Evolutionary conservation across 768 basidiomycete species (phyloP).

Genomic region (Leccinellum albellum): DNA sequence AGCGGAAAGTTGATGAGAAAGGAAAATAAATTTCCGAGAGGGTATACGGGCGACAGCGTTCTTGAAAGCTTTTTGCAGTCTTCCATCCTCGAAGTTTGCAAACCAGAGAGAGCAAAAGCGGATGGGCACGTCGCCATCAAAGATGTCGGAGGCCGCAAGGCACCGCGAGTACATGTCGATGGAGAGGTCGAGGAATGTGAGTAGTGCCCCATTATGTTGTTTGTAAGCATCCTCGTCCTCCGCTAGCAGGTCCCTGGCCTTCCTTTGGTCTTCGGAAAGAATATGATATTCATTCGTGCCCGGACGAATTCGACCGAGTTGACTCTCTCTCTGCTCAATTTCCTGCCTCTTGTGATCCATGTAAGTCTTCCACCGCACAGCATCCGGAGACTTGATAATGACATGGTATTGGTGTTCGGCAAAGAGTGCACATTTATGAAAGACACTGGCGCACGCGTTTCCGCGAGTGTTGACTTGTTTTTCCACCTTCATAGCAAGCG

Average conservation of each 20-base stretch:
- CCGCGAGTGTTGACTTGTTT: conserved; percentile 18
- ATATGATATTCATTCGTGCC: conserved; percentile 19
- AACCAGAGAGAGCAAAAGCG: conserved; percentile 92
- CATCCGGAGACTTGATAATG: conserved; percentile 65
- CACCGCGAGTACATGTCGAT: conserved; percentile 84
- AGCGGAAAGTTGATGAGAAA: conserved; percentile 94
- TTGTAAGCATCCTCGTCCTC: conserved; percentile 49
- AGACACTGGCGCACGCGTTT: conserved; percentile 54
- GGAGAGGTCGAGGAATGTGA: conserved; percentile 67
- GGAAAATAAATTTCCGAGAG: conserved; percentile 84
- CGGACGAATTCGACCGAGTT: conserved; percentile 24
- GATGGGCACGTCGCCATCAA: conserved; percentile 75
- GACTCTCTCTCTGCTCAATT: conserved; percentile 49
- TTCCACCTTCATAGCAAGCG: conserved; percentile 26
- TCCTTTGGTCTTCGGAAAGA: conserved; percentile 36
- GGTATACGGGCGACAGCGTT: conserved; percentile 59
- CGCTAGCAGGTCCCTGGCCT: conserved; percentile 47
- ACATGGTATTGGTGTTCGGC: conserved; percentile 84
- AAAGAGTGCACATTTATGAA: conserved; percentile 81
- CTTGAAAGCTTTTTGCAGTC: conserved; percentile 42
- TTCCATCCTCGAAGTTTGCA: conserved; percentile 67
- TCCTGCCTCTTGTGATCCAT: conserved; percentile 70
- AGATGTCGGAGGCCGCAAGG: conserved; percentile 62
- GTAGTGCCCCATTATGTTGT: conserved; percentile 41
- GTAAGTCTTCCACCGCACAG: conserved; percentile 65